Evolutionary conservation across 2,329 filamentous ascomycete genomes (phyloP).

Genomic region (Calonectria leucothoes): DNA sequence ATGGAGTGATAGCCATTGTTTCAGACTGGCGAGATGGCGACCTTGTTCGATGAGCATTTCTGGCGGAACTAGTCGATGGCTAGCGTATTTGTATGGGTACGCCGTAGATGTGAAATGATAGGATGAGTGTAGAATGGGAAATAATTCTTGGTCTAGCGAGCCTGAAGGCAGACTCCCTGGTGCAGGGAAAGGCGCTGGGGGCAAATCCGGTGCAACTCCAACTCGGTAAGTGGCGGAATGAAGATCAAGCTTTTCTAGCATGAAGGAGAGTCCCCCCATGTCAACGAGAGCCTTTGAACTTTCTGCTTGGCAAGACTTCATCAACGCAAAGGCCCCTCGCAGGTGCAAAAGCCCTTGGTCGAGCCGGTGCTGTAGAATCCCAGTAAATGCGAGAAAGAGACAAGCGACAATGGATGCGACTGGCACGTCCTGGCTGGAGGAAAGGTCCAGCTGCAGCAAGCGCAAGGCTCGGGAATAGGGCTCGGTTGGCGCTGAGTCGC

Average conservation of each 20-base stretch:
- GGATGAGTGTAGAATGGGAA: conserved; percentile 18
- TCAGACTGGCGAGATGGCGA: conserved; percentile 26
- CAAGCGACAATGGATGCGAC: conserved; percentile 34
- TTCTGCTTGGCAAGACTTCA: conserved; percentile 15
- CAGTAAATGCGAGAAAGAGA: conserved; percentile 24
- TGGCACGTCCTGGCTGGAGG: conserved; percentile 8
- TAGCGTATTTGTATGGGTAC: conserved; percentile 29
- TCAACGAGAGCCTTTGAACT: not conserved
- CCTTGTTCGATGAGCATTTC: conserved; percentile 37
- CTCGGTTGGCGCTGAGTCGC: conserved; percentile 9
- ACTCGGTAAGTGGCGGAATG: conserved; percentile 33
- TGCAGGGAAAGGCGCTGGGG: not conserved
- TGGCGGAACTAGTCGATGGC: conserved; percentile 18
- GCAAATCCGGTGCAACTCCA: conserved; percentile 20
- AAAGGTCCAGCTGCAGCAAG: conserved; percentile 29
- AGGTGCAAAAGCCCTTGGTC: conserved; percentile 24
- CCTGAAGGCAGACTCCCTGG: not conserved
- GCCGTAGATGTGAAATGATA: conserved; percentile 31
- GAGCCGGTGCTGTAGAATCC: conserved; percentile 27
- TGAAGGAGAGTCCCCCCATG: conserved; percentile 11
- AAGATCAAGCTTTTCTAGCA: conserved; percentile 32
- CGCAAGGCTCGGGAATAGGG: conserved; percentile 26
- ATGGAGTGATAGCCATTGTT: conserved; percentile 29
- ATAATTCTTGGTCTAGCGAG: conserved; percentile 11
- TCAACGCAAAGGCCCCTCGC: conserved; percentile 20